These are phyloP conservation scores for Ganoderma resinaceum DNA, from an alignment of 1,284 basidiomycete species.

Conservation along the genomic window DNA sequence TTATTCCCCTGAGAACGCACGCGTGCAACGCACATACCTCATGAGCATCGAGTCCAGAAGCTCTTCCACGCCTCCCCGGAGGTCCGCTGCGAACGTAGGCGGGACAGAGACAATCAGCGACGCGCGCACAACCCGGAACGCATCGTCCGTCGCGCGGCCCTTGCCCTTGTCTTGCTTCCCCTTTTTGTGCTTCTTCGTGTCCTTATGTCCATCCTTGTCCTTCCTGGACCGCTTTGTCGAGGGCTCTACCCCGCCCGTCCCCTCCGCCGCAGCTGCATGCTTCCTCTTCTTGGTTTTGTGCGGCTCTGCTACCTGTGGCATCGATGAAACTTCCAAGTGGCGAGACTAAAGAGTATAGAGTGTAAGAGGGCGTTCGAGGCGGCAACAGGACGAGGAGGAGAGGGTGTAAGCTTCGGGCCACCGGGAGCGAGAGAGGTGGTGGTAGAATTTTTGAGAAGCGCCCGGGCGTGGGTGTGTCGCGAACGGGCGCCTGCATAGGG, in stretches of 20 bases:
- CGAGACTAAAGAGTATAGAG: background rate
- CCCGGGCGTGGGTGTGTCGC: slow-evolving; percentile 14
- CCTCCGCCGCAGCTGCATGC: slow-evolving; percentile 42
- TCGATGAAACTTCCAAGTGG: slow-evolving; percentile 9
- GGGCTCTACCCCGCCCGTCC: slow-evolving; percentile 34
- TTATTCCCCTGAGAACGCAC: slow-evolving; percentile 13
- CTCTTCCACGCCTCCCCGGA: slow-evolving; percentile 79
- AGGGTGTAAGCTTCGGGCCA: background rate
- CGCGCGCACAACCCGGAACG: slow-evolving; percentile 75
- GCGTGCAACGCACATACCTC: slow-evolving; percentile 64
- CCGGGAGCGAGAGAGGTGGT: slow-evolving; percentile 2
- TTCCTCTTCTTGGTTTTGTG: slow-evolving; percentile 61
- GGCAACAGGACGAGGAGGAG: background rate
- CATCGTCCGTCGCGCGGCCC: slow-evolving; percentile 47
- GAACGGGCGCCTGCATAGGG: slow-evolving; percentile 7
- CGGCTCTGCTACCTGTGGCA: slow-evolving; percentile 37
- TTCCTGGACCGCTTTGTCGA: slow-evolving; percentile 41
- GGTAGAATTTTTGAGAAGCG: slow-evolving; percentile 31
- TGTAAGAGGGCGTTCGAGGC: background rate
- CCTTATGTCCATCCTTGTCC: slow-evolving; percentile 33
- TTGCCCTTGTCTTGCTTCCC: slow-evolving; percentile 50
- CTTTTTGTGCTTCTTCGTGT: slow-evolving; percentile 41
- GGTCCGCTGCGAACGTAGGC: slow-evolving; percentile 80
- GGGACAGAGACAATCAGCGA: slow-evolving; percentile 81
- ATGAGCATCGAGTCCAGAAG: slow-evolving; percentile 93